Evolutionary conservation across 2,329 filamentous ascomycete genomes (phyloP), one percentile per base, ranked within the genome.

Genomic region (Pyrenochaeta sp.): DNA sequence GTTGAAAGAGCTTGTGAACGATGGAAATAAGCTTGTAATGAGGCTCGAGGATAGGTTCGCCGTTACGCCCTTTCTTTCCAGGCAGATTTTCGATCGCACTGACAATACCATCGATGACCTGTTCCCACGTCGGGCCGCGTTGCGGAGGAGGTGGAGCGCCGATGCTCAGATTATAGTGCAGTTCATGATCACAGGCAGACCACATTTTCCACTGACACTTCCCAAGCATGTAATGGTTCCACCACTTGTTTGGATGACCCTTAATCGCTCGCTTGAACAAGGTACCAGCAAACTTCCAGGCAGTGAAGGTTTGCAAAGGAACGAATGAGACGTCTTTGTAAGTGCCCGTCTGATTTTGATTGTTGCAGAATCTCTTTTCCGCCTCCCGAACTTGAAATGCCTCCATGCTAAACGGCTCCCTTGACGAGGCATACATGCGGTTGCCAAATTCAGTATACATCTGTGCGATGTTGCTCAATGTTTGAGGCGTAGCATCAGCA

Each of bases 11-110:
- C 69, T 96, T 96, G 73, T 95, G 85, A 6, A 91, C 74, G 15
- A 94, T 77, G 2, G 89, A 88, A 23, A 94, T 81, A 14, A 96
- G 86, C 73, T 96, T 96, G 77, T 95, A 96, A 66, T 96, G 91
- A 3, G 92, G 92, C 67, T 96, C 92, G 11, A 96, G 80, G 17
- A 95, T 86, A 0, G 89, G 90, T 48, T 96, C 90, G 24, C 85
- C 63, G 78, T 81, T 77, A 11, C 76, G 78, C 57, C 87, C 81
- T 56, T 77, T 79, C 47, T 81, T 81, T 48, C 81, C 78, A 2
- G 86, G 85, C 17, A 87, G 70, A 7, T 77, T 76, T 41, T 84
- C 77, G 42, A 89, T 82, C 2, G 86, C 81, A 48, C 79, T 78
- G 10, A 79, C 71, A 42, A 87, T 77, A 7, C 80, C 75, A 39